A percentile compares a stretch with the other conserved stretches of the same genome.
Conservation (phyloP, 169 alveolate species). For the Eimeria brunetti region DNA sequence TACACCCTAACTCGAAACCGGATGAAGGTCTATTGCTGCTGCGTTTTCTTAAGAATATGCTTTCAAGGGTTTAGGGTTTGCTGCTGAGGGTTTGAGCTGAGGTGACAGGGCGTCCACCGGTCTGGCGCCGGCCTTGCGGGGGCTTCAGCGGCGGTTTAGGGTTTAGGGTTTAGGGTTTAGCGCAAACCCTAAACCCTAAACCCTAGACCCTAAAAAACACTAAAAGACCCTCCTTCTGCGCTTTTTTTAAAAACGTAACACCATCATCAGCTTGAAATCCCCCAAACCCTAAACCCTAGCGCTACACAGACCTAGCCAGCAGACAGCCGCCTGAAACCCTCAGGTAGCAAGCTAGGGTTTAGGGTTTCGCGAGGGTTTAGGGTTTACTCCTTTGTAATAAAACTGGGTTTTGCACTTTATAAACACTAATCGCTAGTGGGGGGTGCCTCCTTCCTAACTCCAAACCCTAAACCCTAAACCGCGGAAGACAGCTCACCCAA, state of each 20-base stretch:
- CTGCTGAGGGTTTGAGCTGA: neutral
- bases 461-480: conserved; percentile 8
- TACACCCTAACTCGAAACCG: conserved; percentile 21
- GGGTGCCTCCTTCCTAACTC: neutral
- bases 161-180: conserved; percentile 3
- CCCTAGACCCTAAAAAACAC: neutral
- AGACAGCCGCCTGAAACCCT: neutral
- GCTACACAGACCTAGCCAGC: neutral
- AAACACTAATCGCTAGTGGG: neutral
- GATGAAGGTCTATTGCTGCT: neutral
- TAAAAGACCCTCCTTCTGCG: neutral
- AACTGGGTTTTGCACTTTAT: neutral
- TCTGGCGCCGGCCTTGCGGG: neutral
- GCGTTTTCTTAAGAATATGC: neutral
- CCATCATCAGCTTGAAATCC: neutral
- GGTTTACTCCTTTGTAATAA: neutral
- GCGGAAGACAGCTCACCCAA: neutral
- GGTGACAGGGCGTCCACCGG: too few relatives aligned
- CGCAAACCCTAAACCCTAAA: neutral
- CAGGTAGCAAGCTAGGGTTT: neutral
- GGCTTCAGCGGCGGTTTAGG: conserved; percentile 2
- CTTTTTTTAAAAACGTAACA: neutral
- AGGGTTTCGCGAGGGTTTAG: conserved; percentile 23
- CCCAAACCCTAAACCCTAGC: conserved; percentile 19
- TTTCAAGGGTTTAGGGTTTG: conserved; percentile 6